Base-by-base conservation (phyloP, 176 grass and related monocot genomes). In the Elymus sibiricus region DNA sequence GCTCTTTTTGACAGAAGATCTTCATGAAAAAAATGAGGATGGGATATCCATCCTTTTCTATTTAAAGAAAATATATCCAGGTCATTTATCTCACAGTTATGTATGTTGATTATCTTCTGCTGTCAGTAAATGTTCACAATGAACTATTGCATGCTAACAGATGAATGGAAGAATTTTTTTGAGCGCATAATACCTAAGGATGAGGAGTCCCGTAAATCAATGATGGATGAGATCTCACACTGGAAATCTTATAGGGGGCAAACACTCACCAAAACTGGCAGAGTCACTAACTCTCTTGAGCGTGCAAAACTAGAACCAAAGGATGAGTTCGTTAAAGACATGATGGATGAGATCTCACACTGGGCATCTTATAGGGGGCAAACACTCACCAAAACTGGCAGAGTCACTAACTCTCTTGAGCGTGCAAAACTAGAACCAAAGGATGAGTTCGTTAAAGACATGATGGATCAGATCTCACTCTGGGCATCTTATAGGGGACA, bases 31-130 rank as follows among this genome's bases (percentile, higher is more conserved):
- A 49, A 98, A 99, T 81, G 97, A 99, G 73, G 97, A 99, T 78
- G 97, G 94, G 47, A 96, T 96, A 93, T 94, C 97, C n/a, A 93
- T 91, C 28, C 31, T 94, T 49, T 99, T 96, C 82, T 99, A 99
- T 76, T 85, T 99, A 55, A 79, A 25, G 19, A 99, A 94, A 86
- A 96, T 99, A 91, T 99, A 87, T 87, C 97, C 90, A 64, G 92
- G 97, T 99, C 14, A 51, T 72, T 55, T 32, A 49, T 72, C 7
- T 60, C 7, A 67, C 69, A 72, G 49, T 38, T 51, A 15, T 44
- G 56, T 2, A 38, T 62, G 2, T 17, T 77, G 38, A 11, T 82
- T 55, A 6, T 83, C 34, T 77, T 75, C 27, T 65, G 34, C 68
- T 71, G 14, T 80, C 21, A 7, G 39, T 70, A 84, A 59, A 53